A percentile compares a stretch with the other conserved stretches of the same genome.
phyloP scores from a whole-genome alignment of 305 asterid genomes.

The Fraxinus greggii region DNA sequence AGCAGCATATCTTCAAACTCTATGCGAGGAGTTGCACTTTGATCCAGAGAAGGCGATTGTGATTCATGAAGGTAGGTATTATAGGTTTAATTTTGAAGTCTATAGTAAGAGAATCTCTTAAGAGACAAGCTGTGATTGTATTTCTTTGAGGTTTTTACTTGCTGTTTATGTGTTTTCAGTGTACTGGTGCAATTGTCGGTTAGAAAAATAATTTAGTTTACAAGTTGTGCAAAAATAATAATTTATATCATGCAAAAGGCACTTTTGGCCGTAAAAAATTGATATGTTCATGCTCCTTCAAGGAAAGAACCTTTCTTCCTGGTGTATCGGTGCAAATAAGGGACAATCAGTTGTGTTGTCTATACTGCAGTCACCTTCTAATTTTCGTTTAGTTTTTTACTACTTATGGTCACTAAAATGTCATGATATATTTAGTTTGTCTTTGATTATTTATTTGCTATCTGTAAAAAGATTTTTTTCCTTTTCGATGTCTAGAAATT shows the following conservation, averaged over 20 bases:
- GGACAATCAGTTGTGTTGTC: conserved; percentile 8
- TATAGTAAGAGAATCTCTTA: background rate
- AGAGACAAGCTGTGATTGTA: background rate
- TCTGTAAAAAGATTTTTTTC: conserved; percentile 4
- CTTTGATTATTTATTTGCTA: background rate
- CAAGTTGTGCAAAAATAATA: background rate
- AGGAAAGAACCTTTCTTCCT: background rate
- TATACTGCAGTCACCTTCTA: background rate
- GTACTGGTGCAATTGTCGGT: background rate
- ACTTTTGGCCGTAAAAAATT: background rate
- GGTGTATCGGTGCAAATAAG: background rate
- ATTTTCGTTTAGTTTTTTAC: background rate
- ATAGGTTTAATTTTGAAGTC: conserved; percentile 21
- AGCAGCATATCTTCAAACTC: conserved; percentile 90
- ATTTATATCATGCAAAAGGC: background rate
- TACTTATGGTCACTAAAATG: background rate
- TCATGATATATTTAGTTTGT: background rate
- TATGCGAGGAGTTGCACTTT: conserved; percentile 89
- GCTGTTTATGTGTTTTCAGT: background rate
- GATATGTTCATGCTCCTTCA: background rate
- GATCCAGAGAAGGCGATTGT: conserved; percentile 87
- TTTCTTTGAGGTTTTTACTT: background rate
- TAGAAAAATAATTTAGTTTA: background rate
- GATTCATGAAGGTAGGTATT: conserved; percentile 94
- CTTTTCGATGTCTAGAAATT: conserved; percentile 46